Evolutionary conservation across 2,329 filamentous ascomycete genomes (phyloP), one percentile per base, ranked within the genome.

Genomic region (Fusarium sp.): DNA sequence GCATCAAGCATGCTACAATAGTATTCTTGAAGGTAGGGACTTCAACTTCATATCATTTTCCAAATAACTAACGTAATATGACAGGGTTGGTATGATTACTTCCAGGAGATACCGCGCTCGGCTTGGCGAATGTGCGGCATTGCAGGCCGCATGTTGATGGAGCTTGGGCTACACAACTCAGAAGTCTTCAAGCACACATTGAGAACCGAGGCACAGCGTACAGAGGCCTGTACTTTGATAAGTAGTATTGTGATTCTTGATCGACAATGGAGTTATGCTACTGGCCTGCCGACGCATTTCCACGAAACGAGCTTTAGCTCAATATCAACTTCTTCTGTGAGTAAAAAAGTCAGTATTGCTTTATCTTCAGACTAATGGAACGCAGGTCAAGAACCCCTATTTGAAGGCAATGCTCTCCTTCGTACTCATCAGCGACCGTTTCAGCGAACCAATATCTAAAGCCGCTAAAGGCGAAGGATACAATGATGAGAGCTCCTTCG

Each of bases 101-200:
- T 75, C 32, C 58, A 71, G 10, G 74, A 72, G 2, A 62, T 63
- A 46, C 62, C 63, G 0, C 71, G 69, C 1, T 70, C 61, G 17
- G 73, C 74, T 3, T 74, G 71, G 72, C 67, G 74, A 3, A 75
- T 75, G 74, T 75, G 72, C 3, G 74, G 74, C 0, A 57, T 69
- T 4, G 74, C 72, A 7, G 74, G 74, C 2, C 65, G 69, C 4
- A 73, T 74, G 48, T 13, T 73, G 9, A 71, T 75, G 70, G 74
- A 75, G 28, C 71, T 75, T 5, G 74, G 74, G 1, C 60, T 75
- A 2, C 74, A 75, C n/a, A 73, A 67, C n/a, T 56, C 68, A 15
- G 71, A 74, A 1, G 70, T 75, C 3, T 67, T 65, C 1, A 62
- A 68, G 13, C 71, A 75, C 14, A 51, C 64, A 2, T 22, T 63